Base-by-base conservation (phyloP, 805 yeast genomes). In the Nakazawaea ishiwadae region DNA sequence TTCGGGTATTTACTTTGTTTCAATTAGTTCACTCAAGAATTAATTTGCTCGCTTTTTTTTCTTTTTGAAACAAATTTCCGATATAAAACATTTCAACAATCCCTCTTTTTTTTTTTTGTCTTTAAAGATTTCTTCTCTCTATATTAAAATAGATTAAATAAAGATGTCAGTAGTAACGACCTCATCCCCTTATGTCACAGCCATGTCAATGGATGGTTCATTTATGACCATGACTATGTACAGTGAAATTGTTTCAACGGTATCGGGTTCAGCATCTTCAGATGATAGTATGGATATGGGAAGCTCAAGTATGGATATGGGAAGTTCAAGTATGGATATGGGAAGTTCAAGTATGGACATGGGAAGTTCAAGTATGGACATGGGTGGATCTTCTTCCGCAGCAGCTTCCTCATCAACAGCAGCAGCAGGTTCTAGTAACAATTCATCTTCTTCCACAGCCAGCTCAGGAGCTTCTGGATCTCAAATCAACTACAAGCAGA, bases 171-270 rank as follows among this genome's bases (percentile, higher is more conserved):
- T 15, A 4, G 32, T 42, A 18, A 29, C 35, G 8, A 42, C 40
- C 15, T 42, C 44, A 12, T 42, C 44, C 3, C 44, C 39, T 11
- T 40, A 36, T 28, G 37, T 37, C 18, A 37, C 44, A 4, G 40
- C 44, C 41, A 42, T 42, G 44, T 10, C 41, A 4, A 42, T 42
- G 44, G 44, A 37, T 36, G 44, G 44, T 20, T 14, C 12, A 35
- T 42, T 37, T 37, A 42, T 42, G 44, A 42, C 44, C 17, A 42
- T 42, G 44, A 36, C 40, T n/a, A 42, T 42, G 44, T 36, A 42
- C 35, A 32, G 35, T 31, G 21, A 33, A 4, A 31, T 32, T 16
- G 16, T 31, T 9, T 33, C 37, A 1, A 27, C 12, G 3, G 31
- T 17, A 8, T 23, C 39, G 14, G 39, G 21, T 2, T 19, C 19